A percentile compares a stretch with the other conserved stretches of the same genome.
Conservation (phyloP, 192 early-diverging fungal genomes). For the Entomortierella chlamydospora region DNA sequence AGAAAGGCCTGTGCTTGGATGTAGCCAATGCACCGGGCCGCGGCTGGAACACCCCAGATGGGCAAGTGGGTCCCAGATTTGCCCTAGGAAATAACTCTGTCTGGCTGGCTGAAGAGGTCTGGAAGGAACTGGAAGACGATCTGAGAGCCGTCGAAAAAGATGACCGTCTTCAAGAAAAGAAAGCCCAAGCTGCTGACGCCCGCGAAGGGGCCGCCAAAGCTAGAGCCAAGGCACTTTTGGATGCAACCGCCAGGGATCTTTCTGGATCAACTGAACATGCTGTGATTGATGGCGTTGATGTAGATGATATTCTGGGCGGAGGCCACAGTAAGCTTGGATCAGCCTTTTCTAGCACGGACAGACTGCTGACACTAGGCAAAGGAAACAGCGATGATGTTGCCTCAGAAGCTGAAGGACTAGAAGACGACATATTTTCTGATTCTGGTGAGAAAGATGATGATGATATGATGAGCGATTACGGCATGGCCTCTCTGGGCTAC, state of each 20-base stretch:
- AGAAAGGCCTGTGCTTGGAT: conserved; percentile 26
- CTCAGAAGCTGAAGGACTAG: conserved; percentile 37
- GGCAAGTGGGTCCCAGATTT: conserved; percentile 63
- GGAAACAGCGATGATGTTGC: conserved; percentile 16
- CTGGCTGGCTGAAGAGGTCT: conserved; percentile 72
- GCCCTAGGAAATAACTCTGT: conserved; percentile 67
- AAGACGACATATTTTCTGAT: conserved; percentile 47
- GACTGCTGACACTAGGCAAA: conserved; percentile 8
- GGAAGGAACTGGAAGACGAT: conserved; percentile 73
- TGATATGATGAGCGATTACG: conserved; percentile 54
- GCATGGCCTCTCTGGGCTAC: too few species aligned
- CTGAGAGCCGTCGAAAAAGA: conserved; percentile 72
- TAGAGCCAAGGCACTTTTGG: conserved; percentile 41
- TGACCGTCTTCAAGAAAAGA: conserved; percentile 58
- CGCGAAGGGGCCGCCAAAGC: conserved; percentile 51
- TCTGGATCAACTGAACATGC: conserved; percentile 7
- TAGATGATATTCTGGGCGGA: conserved; percentile 6
- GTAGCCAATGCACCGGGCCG: conserved; percentile 35
- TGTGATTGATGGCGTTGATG: conserved; percentile 17
- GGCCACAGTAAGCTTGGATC: conserved; percentile 23
- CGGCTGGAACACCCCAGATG: conserved; percentile 48
- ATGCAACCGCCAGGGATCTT: conserved; percentile 22
- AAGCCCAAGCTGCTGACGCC: conserved; percentile 47
- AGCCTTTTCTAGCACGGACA: conserved; percentile 31
- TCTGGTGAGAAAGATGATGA: conserved; percentile 47